Conservation (phyloP, 495 filamentous ascomycete species). For the Trichoderma gamsii region DNA sequence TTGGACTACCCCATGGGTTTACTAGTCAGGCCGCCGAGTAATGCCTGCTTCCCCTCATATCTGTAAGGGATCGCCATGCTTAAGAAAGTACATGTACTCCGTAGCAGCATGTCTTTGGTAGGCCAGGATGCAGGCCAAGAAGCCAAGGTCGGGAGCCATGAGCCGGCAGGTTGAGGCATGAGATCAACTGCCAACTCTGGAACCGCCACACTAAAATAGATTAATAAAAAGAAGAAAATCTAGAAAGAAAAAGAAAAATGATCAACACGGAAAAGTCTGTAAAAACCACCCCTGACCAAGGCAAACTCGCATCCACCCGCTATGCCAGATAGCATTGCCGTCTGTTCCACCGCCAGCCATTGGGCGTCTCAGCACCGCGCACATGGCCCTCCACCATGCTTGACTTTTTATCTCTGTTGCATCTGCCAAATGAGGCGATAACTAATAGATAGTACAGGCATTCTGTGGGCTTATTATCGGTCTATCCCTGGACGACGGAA, state of each 20-base stretch:
- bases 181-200: slow-evolving; percentile 12
- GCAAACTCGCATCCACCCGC: neutral
- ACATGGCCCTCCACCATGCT: neutral
- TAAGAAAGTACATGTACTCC: too few species aligned
- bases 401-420: neutral
- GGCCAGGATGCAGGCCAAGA: neutral
- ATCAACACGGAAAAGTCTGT: neutral
- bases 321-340: neutral
- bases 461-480: neutral
- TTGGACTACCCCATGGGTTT: too few species aligned
- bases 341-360: slow-evolving; percentile 6
- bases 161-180: neutral
- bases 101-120: too few species aligned
- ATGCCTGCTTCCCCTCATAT: too few species aligned
- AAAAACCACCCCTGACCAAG: neutral
- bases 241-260: neutral
- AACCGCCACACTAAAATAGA: neutral
- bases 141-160: neutral
- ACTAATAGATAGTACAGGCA: too few species aligned
- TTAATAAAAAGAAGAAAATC: neutral
- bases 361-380: slow-evolving; percentile 2
- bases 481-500: neutral
- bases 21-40: too few species aligned
- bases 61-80: too few species aligned
- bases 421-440: slow-evolving; percentile 7